Conservation (phyloP, 164 flowering plant species). For the Aristolochia fimbriata region DNA sequence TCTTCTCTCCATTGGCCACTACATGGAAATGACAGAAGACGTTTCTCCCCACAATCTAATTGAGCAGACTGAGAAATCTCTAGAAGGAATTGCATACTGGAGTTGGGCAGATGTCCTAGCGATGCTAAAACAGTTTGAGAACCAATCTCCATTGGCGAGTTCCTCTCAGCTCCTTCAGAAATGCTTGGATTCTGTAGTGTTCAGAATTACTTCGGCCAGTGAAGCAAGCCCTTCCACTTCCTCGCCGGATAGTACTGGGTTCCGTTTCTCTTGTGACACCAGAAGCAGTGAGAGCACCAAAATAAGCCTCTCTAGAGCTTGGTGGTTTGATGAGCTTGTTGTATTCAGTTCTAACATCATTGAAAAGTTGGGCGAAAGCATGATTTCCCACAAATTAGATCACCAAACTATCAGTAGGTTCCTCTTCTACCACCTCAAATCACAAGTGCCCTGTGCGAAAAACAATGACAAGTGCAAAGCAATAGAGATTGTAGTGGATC, state of each 20-base stretch:
- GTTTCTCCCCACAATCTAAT: conserved; percentile 18
- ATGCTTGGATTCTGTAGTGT: conserved; percentile 27
- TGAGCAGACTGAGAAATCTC: conserved; percentile 31
- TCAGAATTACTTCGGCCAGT: conserved; percentile 19
- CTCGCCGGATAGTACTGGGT: conserved; percentile 33
- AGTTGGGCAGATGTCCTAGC: conserved; percentile 49
- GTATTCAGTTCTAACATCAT: conserved; percentile 27
- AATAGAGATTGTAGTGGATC: conserved; percentile 27
- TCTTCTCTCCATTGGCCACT: conserved; percentile 29
- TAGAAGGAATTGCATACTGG: conserved; percentile 37
- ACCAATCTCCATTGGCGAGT: conserved; percentile 11
- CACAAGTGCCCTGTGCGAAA: conserved; percentile 21
- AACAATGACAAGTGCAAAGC: conserved; percentile 31
- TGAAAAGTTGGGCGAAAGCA: conserved; percentile 19
- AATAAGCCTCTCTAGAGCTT: conserved; percentile 19
- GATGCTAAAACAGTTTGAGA: conserved; percentile 42
- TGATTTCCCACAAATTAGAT: conserved; percentile 41
- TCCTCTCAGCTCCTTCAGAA: conserved; percentile 25
- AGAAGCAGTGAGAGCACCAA: conserved; percentile 34
- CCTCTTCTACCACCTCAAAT: conserved; percentile 51
- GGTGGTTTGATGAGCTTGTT: conserved; percentile 76
- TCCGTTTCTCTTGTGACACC: conserved; percentile 42
- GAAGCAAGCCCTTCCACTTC: conserved; percentile 27
- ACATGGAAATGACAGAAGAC: conserved; percentile 41
- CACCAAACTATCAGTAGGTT: conserved; percentile 39